These are phyloP conservation scores for Stentor coeruleus DNA, from an alignment of 73 alveolate genomes.

Conservation along the genomic window DNA sequence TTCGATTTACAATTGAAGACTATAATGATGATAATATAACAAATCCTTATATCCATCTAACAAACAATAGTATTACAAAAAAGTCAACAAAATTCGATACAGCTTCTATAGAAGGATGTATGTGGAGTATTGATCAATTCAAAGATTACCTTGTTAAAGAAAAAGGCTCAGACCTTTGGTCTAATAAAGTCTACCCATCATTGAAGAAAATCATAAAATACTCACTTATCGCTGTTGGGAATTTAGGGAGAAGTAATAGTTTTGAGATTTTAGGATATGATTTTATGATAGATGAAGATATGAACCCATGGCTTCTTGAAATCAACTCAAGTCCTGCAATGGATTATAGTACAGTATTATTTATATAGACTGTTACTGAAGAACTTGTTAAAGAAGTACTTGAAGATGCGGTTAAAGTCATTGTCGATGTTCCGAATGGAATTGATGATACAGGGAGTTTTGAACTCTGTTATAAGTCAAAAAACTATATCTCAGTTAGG, in stretches of 20 bases:
- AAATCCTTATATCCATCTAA: slow-evolving; percentile 39
- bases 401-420: slow-evolving; percentile 45
- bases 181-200: slow-evolving; percentile 66
- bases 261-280: too few relatives aligned
- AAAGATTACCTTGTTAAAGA: slow-evolving; percentile 55
- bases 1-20: too few relatives aligned
- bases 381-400: slow-evolving; percentile 46
- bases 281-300: slow-evolving; percentile 86
- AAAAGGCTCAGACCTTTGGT: slow-evolving; percentile 85
- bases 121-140: slow-evolving; percentile 85
- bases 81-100: slow-evolving; percentile 41
- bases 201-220: slow-evolving; percentile 73
- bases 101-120: slow-evolving; percentile 87
- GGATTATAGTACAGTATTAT: slow-evolving; percentile 96
- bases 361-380: slow-evolving; percentile 56
- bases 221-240: slow-evolving; percentile 80
- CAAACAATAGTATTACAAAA: slow-evolving; percentile 40
- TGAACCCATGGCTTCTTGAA: slow-evolving; percentile 79
- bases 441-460: slow-evolving; percentile 77
- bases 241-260: too few relatives aligned
- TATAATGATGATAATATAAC: slow-evolving; percentile 7
- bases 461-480: slow-evolving; percentile 65
- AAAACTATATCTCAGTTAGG: too few relatives aligned
- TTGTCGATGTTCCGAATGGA: slow-evolving; percentile 36
- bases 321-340: slow-evolving; percentile 80